A percentile compares a stretch with the other conserved stretches of the same genome.
Evolutionary conservation across 2,329 filamentous ascomycete species (phyloP).

Genomic region (Pseudogymnoascus sp.): DNA sequence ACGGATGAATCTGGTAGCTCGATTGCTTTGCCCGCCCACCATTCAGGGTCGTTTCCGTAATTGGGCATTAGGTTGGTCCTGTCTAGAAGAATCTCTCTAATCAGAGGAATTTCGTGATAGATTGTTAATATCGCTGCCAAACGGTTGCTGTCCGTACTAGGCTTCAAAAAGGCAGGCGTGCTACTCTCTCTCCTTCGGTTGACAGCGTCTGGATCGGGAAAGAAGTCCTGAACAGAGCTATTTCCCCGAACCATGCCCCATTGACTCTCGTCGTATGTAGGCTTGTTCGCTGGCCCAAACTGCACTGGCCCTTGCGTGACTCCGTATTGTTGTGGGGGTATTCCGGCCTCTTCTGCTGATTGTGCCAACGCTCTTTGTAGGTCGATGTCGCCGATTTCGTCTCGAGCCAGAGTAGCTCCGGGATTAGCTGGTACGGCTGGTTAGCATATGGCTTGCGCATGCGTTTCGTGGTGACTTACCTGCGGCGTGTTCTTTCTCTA

Average conservation of each 20-base stretch:
- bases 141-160: constrained; percentile 30
- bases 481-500: constrained; percentile 36
- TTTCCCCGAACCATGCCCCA: constrained; percentile 52
- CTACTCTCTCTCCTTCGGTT: constrained; percentile 38
- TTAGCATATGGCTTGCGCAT: constrained; percentile 23
- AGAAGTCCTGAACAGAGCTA: constrained; percentile 25
- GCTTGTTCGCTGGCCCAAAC: constrained; percentile 54
- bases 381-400: constrained; percentile 41
- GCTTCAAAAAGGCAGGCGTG: constrained; percentile 47
- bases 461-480: constrained; percentile 31
- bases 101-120: constrained; percentile 51
- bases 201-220: constrained; percentile 31
- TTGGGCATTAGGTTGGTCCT: constrained; percentile 35
- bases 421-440: constrained; percentile 31
- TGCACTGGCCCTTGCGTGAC: constrained; percentile 37
- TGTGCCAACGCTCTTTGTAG: constrained; percentile 49
- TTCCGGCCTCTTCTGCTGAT: constrained; percentile 46
- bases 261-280: constrained; percentile 46
- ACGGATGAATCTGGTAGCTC: constrained; percentile 10
- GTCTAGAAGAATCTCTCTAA: constrained; percentile 47
- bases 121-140: constrained; percentile 52
- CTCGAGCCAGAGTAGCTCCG: constrained; percentile 21
- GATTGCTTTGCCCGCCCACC: constrained; percentile 55
- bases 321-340: constrained; percentile 44
- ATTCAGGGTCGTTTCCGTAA: constrained; percentile 51